Base-by-base conservation (phyloP, 257 asterid genomes). In the Agastache rugosa region DNA sequence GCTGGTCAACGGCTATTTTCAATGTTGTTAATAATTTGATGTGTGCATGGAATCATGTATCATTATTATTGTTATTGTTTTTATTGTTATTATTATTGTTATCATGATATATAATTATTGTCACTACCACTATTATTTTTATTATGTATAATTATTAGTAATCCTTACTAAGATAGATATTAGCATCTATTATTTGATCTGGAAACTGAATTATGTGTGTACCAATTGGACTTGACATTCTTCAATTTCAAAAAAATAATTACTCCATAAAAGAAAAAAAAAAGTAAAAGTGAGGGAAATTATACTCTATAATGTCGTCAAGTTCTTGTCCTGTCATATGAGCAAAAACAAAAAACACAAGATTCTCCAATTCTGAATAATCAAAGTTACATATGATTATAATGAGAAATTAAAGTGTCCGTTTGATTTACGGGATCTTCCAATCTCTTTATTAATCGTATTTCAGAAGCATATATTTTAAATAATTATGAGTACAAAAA, bases 1-100 rank as follows among this genome's bases (percentile, higher is more conserved):
- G 42, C 3, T 17, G 53, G 39, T 60, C 63, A 74, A 74, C 78
- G 44, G 58, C 78, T 63, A 63, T 51, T 22, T 51, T 22, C 67
- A 56, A 1, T 41, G 22, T 25, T 39, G 67, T 25, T 53, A 65
- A 19, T 75, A n/a, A 27, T 6, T 74, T 65, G 29, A 54, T 75
- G 51, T 1, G 11, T 58, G 15, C 63, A 25, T 14, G 12, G 12
- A 9, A 41, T 41, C 47, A 45, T 45, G 16, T 31, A 25, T 58
- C 5, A 51, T 51, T 50, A n/a, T 50, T 50, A 3, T 16, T 25
- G 11, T 63, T 42, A 19, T 11, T 15, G 8, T 41, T 7, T 39
- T 45, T 45, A 45, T 12, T 45, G 16, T 45, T 45, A 41, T 55
- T 11, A 4, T 47, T 47, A 14, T 47, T 47, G 19, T 47, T 22